Evolutionary conservation across 768 basidiomycete species (phyloP), one percentile per base, ranked within the genome.

Genomic region (Trametes villosa): DNA sequence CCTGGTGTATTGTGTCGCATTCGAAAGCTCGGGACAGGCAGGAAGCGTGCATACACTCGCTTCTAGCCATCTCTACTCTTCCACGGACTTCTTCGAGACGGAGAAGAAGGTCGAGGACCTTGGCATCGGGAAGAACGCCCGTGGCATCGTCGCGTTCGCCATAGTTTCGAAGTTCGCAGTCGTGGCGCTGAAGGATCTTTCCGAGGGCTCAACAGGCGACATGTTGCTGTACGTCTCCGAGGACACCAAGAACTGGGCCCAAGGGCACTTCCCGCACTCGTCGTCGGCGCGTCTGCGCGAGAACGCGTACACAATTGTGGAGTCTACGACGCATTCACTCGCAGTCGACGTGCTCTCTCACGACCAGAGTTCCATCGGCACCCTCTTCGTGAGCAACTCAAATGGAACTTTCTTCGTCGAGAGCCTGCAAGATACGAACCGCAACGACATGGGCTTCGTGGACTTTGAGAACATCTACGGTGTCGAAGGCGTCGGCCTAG

Each of bases 371-470:
- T 73, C 78, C 11, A 84, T 96, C 42, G 97, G 97, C 2, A 98
- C 96, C 2, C 77, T 99, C 15, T 99, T 98, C 78, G 89, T 96
- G 55, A 92, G 89, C 76, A 97, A 98, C 74, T 93, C 91, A 36
- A 96, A 98, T 67, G 97, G 97, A 4, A 97, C 95, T 15, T 96
- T 86, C 75, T 99, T 98, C 72, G 90, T 94, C 11, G 84, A 96
- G 75, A 90, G 91, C 67, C 79, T 99, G 59, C 85, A 88, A 75
- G 88, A 96, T 69, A 98, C 97, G 5, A 98, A 98, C 72, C 80
- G 97, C 48, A 96, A 98, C 72, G 79, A 83, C 45, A 74, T 80
- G 60, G 97, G 96, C 11, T 97, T 86, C 60, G 96, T 98, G 34
- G 97, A 98, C 72, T 98, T 88, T 67, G 97, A 99, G 76, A 86